These are phyloP conservation scores for Fusarium verticillioides DNA, from an alignment of 2,329 filamentous ascomycete species.

Conservation along the genomic window DNA sequence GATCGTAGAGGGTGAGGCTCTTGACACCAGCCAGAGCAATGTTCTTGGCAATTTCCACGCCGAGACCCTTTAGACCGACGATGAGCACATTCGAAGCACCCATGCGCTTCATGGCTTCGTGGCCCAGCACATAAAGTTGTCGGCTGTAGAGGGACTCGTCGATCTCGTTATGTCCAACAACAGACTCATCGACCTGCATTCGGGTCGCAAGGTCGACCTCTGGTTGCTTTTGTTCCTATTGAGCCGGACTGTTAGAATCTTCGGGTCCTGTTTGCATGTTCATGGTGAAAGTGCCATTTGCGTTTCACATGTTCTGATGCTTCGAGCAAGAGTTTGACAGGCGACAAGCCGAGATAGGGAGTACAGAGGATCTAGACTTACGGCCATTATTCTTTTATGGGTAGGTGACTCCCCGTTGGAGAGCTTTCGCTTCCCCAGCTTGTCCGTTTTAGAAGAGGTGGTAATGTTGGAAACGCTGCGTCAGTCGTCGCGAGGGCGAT, in stretches of 20 bases:
- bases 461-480: conserved; percentile 50
- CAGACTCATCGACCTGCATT: conserved; percentile 73
- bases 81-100: conserved; percentile 93
- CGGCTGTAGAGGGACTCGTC: conserved; percentile 80
- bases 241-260: conserved; percentile 12
- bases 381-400: conserved; percentile 70
- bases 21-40: conserved; percentile 98
- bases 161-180: conserved; percentile 68
- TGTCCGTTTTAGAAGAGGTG: conserved; percentile 52
- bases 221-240: conserved; percentile 63
- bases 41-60: conserved; percentile 99
- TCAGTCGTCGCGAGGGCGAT: conserved; percentile 41
- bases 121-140: conserved; percentile 77
- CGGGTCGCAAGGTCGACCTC: conserved; percentile 72
- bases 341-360: not conserved
- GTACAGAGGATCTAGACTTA: conserved; percentile 53
- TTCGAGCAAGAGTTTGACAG: not conserved
- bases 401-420: conserved; percentile 69
- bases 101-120: conserved; percentile 98
- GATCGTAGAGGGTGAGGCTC: conserved; percentile 93
- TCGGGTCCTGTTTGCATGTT: not conserved
- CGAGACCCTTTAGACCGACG: conserved; percentile 90
- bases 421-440: conserved; percentile 75
- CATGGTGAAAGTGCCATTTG: not conserved
- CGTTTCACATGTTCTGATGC: conserved; percentile 14